A percentile compares a stretch with the other conserved stretches of the same genome.
Conservation (phyloP, 2,329 filamentous ascomycete species). For the Fusarium decemcellulare region DNA sequence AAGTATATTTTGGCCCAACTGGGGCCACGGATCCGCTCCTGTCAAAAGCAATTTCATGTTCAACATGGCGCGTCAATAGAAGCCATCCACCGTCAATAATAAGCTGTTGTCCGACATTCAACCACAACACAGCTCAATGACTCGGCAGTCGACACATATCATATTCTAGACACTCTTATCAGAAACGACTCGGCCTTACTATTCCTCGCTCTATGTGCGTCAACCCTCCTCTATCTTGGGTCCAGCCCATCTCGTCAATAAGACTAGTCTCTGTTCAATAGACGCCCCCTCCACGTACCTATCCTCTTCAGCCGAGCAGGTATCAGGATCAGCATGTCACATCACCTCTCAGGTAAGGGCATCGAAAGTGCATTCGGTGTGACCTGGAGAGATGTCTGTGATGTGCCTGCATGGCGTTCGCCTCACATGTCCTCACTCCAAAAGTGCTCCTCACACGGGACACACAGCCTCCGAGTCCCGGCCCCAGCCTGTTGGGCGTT, state of each 20-base stretch:
- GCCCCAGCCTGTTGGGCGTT: slow-evolving; percentile 5
- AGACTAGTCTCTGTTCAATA: slow-evolving; percentile 31
- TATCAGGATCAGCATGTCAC: slow-evolving; percentile 11
- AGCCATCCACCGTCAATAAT: slow-evolving; percentile 20
- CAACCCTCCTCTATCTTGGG: slow-evolving; percentile 26
- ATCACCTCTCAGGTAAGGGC: not conserved
- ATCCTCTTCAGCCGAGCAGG: slow-evolving; percentile 2
- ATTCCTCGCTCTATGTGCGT: slow-evolving; percentile 26
- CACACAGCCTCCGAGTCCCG: slow-evolving; percentile 9
- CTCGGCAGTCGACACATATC: not conserved
- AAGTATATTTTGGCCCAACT: not conserved
- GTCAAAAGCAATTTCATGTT: not conserved
- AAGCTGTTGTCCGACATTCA: too few relatives aligned
- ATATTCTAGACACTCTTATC: not conserved
- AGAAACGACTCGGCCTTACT: slow-evolving; percentile 7
- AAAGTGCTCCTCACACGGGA: not conserved
- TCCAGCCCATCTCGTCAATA: slow-evolving; percentile 27
- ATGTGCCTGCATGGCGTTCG: slow-evolving; percentile 15
- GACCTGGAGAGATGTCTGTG: not conserved
- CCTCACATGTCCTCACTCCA: slow-evolving; percentile 16
- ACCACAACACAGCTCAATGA: too few relatives aligned
- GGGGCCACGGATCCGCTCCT: not conserved
- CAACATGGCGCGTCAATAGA: slow-evolving; percentile 13
- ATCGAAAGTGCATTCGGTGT: not conserved
- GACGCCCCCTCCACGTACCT: slow-evolving; percentile 18